These are phyloP conservation scores for Gautieria morchelliformis DNA, from an alignment of 768 basidiomycete species.

Conservation along the genomic window DNA sequence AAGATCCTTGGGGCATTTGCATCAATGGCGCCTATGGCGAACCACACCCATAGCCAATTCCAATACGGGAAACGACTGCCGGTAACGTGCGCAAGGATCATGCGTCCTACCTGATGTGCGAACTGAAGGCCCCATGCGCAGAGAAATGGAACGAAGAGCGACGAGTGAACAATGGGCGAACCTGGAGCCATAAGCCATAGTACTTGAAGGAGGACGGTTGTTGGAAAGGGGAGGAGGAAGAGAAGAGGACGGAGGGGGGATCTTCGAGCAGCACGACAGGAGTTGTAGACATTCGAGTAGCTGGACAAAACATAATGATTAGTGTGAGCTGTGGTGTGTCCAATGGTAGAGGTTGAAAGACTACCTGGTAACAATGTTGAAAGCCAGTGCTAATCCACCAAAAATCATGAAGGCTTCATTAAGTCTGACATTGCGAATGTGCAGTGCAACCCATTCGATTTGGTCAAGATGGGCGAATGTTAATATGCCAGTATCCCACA, in stretches of 20 bases:
- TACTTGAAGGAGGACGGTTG: conserved; percentile 62
- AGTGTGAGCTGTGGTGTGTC: neutral
- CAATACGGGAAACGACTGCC: conserved; percentile 74
- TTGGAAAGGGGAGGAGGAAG: conserved; percentile 71
- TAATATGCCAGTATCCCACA: conserved; percentile 71
- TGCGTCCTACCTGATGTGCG: conserved; percentile 80
- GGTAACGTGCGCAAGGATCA: conserved; percentile 92
- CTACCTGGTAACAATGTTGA: conserved; percentile 74
- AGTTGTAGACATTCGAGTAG: conserved; percentile 73
- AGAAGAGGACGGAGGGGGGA: conserved; percentile 48
- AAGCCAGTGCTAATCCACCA: conserved; percentile 53
- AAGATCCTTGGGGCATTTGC: conserved; percentile 67
- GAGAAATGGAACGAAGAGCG: conserved; percentile 78
- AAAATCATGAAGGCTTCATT: conserved; percentile 88
- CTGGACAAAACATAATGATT: conserved; percentile 25
- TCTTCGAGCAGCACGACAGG: conserved; percentile 33
- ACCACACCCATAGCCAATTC: conserved; percentile 84
- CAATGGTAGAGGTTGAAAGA: neutral
- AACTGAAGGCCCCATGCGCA: conserved; percentile 91
- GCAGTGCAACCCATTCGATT: conserved; percentile 34
- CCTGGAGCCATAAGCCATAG: conserved; percentile 74
- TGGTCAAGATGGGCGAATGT: conserved; percentile 41
- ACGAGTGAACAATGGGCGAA: conserved; percentile 64
- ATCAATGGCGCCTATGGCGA: conserved; percentile 65
- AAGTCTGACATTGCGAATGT: conserved; percentile 58